Percentiles rank a stretch among this genome's conserved stretches.
phyloP scores from a whole-genome alignment of 2,329 filamentous ascomycete species.

The Pseudocercospora musae region DNA sequence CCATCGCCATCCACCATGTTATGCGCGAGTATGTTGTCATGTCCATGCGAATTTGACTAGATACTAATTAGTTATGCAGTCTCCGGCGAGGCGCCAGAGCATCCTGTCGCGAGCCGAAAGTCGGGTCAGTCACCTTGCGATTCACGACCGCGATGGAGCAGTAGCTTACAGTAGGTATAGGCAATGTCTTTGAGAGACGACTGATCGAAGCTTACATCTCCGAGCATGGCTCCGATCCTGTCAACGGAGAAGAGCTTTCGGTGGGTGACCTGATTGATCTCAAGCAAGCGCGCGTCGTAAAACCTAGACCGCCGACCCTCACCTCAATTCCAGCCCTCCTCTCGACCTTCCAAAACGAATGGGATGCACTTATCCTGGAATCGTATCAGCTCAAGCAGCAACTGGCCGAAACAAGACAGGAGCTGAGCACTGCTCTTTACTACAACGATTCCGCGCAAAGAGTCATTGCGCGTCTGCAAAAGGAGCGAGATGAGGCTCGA shows the following conservation, averaged over 20 bases:
- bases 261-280: slow-evolving; percentile 83
- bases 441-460: slow-evolving; percentile 96
- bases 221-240: slow-evolving; percentile 88
- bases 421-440: slow-evolving; percentile 89
- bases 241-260: slow-evolving; percentile 79
- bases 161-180: slow-evolving; percentile 46
- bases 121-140: slow-evolving; percentile 62
- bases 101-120: slow-evolving; percentile 91
- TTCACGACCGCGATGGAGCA: slow-evolving; percentile 30
- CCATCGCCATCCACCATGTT: slow-evolving; percentile 30
- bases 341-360: slow-evolving; percentile 95
- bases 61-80: slow-evolving; percentile 53
- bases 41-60: neutral
- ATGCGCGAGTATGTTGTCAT: slow-evolving; percentile 38
- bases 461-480: slow-evolving; percentile 87
- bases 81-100: slow-evolving; percentile 92
- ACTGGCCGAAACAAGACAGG: slow-evolving; percentile 82
- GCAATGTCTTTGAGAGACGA: slow-evolving; percentile 89
- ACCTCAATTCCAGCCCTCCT: slow-evolving; percentile 95
- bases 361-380: slow-evolving; percentile 90
- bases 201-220: slow-evolving; percentile 92
- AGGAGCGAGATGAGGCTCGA: slow-evolving; percentile 87
- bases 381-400: slow-evolving; percentile 89
- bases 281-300: slow-evolving; percentile 77
- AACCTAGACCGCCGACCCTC: slow-evolving; percentile 84